Evolutionary conservation across 306 rosid genomes (phyloP).

Genomic region (Cyclanthera cordifolia): DNA sequence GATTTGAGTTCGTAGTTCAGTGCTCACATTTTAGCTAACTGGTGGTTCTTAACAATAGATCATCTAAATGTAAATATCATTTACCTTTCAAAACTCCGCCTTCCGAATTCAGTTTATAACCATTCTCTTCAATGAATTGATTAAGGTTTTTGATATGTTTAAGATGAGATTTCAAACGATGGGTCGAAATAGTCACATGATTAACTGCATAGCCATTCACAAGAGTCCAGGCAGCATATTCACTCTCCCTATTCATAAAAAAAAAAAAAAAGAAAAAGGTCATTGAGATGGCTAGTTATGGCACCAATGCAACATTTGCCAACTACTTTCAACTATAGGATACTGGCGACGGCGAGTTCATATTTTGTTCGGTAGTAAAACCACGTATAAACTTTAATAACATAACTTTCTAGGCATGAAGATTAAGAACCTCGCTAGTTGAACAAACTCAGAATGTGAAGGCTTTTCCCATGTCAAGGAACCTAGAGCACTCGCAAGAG

Average conservation of each 20-base stretch:
- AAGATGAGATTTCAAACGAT: conserved; percentile 60
- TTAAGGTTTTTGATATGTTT: conserved; percentile 53
- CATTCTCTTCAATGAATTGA: conserved; percentile 61
- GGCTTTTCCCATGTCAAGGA: conserved; percentile 73
- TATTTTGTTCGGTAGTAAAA: neutral
- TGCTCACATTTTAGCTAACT: neutral
- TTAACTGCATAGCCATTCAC: conserved; percentile 86
- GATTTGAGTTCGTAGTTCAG: neutral
- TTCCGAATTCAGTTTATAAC: conserved; percentile 76
- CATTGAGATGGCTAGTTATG: neutral
- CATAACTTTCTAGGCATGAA: neutral
- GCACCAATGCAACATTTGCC: neutral
- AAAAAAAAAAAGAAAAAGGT: conserved; percentile 6
- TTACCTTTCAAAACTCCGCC: conserved; percentile 87
- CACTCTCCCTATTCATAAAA: conserved; percentile 59
- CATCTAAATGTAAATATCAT: conserved; percentile 7
- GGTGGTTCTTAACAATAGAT: neutral
- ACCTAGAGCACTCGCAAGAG: conserved; percentile 75
- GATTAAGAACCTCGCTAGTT: conserved; percentile 52
- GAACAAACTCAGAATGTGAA: conserved; percentile 59
- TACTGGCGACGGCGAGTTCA: neutral
- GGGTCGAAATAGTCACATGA: conserved; percentile 82
- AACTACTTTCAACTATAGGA: neutral
- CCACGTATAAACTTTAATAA: neutral
- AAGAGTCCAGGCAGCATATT: conserved; percentile 96